Conservation (phyloP, 2,329 filamentous ascomycete species). For the Tympanopsis confertula region DNA sequence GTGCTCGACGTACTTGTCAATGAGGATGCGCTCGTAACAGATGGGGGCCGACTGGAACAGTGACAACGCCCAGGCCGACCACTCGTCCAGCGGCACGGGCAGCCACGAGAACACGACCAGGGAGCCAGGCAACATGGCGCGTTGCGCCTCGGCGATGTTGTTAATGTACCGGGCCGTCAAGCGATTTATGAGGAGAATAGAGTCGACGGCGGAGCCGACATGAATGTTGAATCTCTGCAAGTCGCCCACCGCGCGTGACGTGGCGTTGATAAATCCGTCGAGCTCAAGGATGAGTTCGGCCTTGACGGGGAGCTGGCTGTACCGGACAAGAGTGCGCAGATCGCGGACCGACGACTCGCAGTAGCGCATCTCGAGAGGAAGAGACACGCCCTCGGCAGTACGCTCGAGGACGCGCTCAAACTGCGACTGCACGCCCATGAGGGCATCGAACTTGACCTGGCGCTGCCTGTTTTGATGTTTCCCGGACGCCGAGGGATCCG, state of each 20-base stretch:
- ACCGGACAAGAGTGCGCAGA: conserved; percentile 58
- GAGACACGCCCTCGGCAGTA: conserved; percentile 49
- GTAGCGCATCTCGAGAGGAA: conserved; percentile 71
- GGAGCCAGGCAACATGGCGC: conserved; percentile 10
- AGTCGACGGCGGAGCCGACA: conserved; percentile 63
- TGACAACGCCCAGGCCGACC: conserved; percentile 34
- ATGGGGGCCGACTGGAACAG: conserved; percentile 51
- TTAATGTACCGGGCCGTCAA: conserved; percentile 64
- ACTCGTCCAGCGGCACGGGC: conserved; percentile 16
- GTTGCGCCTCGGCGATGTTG: conserved; percentile 35
- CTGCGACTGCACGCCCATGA: conserved; percentile 63
- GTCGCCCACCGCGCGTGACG: conserved; percentile 50
- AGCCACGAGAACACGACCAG: conserved; percentile 16
- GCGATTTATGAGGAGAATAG: conserved; percentile 62
- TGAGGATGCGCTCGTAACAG: conserved; percentile 48
- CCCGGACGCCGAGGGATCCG: conserved; percentile 11
- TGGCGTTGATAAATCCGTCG: conserved; percentile 61
- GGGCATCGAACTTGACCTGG: conserved; percentile 57
- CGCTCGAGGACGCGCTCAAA: conserved; percentile 67
- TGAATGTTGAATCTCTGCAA: conserved; percentile 67
- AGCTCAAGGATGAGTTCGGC: conserved; percentile 68
- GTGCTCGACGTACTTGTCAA: conserved; percentile 67
- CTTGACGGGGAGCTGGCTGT: conserved; percentile 55
- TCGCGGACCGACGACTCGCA: conserved; percentile 66
- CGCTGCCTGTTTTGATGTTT: conserved; percentile 11